Evolutionary conservation across 176 grass and related monocot species (phyloP), one percentile per base, ranked within the genome.

Genomic region (Cymbopogon citratus): DNA sequence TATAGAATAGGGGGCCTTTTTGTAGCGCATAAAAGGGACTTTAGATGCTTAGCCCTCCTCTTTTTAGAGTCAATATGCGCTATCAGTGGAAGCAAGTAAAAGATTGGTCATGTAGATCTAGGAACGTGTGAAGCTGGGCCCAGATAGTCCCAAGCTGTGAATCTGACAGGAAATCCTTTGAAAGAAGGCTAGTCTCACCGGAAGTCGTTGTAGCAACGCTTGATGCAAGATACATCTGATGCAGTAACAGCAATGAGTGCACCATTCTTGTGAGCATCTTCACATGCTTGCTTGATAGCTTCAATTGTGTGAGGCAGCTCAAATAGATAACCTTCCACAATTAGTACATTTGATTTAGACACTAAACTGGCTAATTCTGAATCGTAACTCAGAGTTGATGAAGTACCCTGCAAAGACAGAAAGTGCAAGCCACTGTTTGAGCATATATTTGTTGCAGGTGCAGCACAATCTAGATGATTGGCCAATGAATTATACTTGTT

Each of bases 261-360:
- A 65, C 96, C 96, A 74, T 87, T 95, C 80, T 85, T 85, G 64
- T 84, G 89, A 81, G 92, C 96, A 71, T 95, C 96, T 87, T 95
- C 81, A 51, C 96, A 99, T 3, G 96, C 92, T 82, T 81, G 84
- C 60, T 86, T 91, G 76, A 95, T 99, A 70, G 92, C 86, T 91
- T 99, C 83, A 79, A 95, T 91, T 61, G 96, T 99, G 78, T 93
- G 80, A 80, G 90, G 89, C 4, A 95, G 81, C 46, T 95, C 92
- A 18, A 99, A 99, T 51, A 99, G 77, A 81, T 99, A 99, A 23
- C 92, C 96, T 75, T 99, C 92, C 64, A 99, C 82, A 66, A 95
- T 71, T 69, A 95, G 85, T 63, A 99, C 24, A 69, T 93, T 99
- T 82, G 96, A 91, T 79, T 90, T 99, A 44, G 91, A 91, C 16